These are phyloP conservation scores for Batkoa obscura DNA, from an alignment of 371 early-diverging fungal species.

Conservation along the genomic window DNA sequence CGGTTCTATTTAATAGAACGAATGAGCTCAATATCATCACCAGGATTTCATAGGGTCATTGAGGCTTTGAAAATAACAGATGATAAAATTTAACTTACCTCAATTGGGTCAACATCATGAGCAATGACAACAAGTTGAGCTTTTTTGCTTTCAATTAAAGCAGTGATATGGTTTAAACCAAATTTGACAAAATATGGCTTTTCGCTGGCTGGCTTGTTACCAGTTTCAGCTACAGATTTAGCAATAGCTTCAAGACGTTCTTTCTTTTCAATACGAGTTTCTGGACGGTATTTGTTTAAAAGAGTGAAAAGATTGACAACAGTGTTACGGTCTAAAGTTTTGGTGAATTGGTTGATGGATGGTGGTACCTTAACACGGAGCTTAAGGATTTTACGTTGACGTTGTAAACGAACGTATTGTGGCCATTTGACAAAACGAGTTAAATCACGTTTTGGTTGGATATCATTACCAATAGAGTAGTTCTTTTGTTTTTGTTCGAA, in stretches of 20 bases:
- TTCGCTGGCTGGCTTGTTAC: conserved; percentile 70
- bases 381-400: conserved; percentile 90
- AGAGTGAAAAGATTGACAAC: conserved; percentile 94
- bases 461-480: conserved; percentile 85
- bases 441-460: conserved; percentile 90
- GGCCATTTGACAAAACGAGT: conserved; percentile 96
- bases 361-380: conserved; percentile 99
- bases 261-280: conserved; percentile 92
- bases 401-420: conserved; percentile 90
- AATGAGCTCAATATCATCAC: no score
- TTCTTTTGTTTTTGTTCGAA: conserved; percentile 82
- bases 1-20: neutral
- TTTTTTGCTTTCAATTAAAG: conserved; percentile 96
- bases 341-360: conserved; percentile 98
- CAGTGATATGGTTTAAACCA: conserved; percentile 99
- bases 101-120: conserved; percentile 99
- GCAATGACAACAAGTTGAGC: conserved; percentile 98
- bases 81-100: conserved; percentile 17
- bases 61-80: neutral
- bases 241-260: conserved; percentile 75
- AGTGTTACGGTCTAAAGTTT: conserved; percentile 91
- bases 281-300: conserved; percentile 96
- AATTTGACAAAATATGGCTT: conserved; percentile 96
- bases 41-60: neutral
- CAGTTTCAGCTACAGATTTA: conserved; percentile 66